Percentiles rank a stretch among this genome's conserved stretches.
These are phyloP conservation scores for Floccularia luteovirens DNA, from an alignment of 768 basidiomycete species.

Conservation along the genomic window DNA sequence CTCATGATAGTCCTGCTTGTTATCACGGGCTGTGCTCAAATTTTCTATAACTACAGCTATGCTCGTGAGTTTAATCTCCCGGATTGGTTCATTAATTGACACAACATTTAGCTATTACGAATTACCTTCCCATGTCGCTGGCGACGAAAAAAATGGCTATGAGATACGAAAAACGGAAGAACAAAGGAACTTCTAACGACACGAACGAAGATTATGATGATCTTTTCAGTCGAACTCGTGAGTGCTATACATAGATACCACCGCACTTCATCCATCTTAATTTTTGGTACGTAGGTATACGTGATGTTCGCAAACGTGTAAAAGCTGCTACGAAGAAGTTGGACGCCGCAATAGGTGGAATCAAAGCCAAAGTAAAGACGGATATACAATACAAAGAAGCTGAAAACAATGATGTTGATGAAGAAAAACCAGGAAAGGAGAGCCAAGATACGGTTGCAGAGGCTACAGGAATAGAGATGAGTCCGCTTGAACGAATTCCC, in stretches of 20 bases:
- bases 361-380: slow-evolving; percentile 20
- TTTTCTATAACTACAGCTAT: slow-evolving; percentile 28
- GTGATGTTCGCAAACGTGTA: slow-evolving; percentile 27
- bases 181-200: slow-evolving; percentile 11
- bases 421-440: slow-evolving; percentile 8
- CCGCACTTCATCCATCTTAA: not conserved
- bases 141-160: slow-evolving; percentile 48
- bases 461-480: slow-evolving; percentile 7
- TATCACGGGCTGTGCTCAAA: slow-evolving; percentile 39
- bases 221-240: slow-evolving; percentile 27
- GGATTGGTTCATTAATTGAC: not conserved
- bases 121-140: slow-evolving; percentile 55
- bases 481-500: slow-evolving; percentile 5
- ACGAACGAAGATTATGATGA: slow-evolving; percentile 19
- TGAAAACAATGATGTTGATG: slow-evolving; percentile 7
- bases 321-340: slow-evolving; percentile 17
- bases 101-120: slow-evolving; percentile 32
- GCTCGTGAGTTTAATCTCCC: slow-evolving; percentile 24
- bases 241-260: slow-evolving; percentile 5
- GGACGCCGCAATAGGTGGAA: slow-evolving; percentile 19
- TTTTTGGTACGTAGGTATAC: slow-evolving; percentile 16
- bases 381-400: slow-evolving; percentile 9
- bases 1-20: slow-evolving; percentile 55
- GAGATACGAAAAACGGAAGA: slow-evolving; percentile 27
- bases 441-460: slow-evolving; percentile 10